phyloP scores from a whole-genome alignment of 2,329 filamentous ascomycete genomes.

The Colletotrichum falcatum region DNA sequence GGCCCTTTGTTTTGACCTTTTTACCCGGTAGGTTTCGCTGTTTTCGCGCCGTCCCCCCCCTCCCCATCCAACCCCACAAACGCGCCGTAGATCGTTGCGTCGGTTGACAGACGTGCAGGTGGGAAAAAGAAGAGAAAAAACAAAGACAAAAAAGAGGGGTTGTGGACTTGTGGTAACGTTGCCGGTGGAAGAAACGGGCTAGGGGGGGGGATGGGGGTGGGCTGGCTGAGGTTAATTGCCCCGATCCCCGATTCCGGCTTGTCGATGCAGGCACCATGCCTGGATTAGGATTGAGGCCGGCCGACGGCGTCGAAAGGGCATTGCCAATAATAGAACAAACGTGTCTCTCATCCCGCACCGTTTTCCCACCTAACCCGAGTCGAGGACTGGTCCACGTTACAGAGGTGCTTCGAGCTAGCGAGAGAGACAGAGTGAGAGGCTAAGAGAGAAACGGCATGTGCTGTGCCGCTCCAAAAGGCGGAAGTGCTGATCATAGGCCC shows the following conservation, averaged over 20 bases:
- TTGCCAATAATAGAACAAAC: constrained; percentile 36
- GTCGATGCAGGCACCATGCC: constrained; percentile 25
- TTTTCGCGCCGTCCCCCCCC: background rate
- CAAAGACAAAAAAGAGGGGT: constrained; percentile 18
- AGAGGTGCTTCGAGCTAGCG: background rate
- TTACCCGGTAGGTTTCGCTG: background rate
- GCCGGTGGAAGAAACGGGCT: background rate
- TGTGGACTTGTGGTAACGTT: too few species aligned
- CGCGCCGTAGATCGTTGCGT: constrained; percentile 16
- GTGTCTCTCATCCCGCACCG: constrained; percentile 16
- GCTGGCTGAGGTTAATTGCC: constrained; percentile 15
- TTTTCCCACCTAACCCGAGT: too few species aligned
- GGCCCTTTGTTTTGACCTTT: background rate
- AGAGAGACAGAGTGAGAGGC: background rate
- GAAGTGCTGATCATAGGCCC: constrained; percentile 25
- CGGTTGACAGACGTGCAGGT: constrained; percentile 29
- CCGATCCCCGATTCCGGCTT: constrained; percentile 32
- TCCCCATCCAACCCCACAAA: constrained; percentile 11
- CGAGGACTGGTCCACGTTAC: background rate
- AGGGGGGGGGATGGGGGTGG: too few species aligned
- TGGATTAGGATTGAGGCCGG: background rate
- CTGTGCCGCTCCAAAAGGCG: background rate
- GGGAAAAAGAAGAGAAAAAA: constrained; percentile 11
- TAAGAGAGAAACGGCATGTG: background rate
- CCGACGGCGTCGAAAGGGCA: background rate